Evolutionary conservation across 2,329 filamentous ascomycete species (phyloP).

Genomic region (Didymosphaeria variabile): DNA sequence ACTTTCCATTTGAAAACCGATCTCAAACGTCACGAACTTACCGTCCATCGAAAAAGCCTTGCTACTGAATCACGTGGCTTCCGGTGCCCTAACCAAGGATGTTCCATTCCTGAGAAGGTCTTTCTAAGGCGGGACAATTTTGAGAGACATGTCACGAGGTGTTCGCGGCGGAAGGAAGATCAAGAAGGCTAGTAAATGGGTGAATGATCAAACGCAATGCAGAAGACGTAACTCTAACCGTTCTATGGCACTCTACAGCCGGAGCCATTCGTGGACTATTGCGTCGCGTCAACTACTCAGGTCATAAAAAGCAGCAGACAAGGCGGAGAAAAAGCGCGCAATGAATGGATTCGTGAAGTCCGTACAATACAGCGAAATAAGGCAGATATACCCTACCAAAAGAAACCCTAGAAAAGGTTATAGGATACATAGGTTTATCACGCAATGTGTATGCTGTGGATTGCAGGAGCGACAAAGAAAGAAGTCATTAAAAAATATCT

Average conservation of each 20-base stretch:
- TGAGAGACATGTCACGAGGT: constrained; percentile 23
- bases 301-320: no score
- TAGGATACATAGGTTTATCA: no score
- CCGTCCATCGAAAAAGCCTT: constrained; percentile 20
- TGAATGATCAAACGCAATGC: neutral
- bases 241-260: neutral
- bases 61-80: constrained; percentile 12
- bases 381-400: no score
- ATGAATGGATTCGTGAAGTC: no score
- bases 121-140: constrained; percentile 25
- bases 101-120: constrained; percentile 19
- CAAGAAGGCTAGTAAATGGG: neutral
- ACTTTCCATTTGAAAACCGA: constrained; percentile 25
- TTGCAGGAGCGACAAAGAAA: no score
- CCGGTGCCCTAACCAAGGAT: constrained; percentile 20
- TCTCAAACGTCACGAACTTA: constrained; percentile 22
- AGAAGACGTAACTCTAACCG: no score
- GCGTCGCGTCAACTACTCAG: no score
- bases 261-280: neutral
- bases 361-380: no score
- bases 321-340: no score
- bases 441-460: no score
- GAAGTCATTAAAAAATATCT: no score
- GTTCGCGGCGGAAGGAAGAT: constrained; percentile 5
- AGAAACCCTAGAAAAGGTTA: no score